These are phyloP conservation scores for Cutaneotrichosporon cavernicola DNA, from an alignment of 1,284 basidiomycete genomes.

Conservation along the genomic window DNA sequence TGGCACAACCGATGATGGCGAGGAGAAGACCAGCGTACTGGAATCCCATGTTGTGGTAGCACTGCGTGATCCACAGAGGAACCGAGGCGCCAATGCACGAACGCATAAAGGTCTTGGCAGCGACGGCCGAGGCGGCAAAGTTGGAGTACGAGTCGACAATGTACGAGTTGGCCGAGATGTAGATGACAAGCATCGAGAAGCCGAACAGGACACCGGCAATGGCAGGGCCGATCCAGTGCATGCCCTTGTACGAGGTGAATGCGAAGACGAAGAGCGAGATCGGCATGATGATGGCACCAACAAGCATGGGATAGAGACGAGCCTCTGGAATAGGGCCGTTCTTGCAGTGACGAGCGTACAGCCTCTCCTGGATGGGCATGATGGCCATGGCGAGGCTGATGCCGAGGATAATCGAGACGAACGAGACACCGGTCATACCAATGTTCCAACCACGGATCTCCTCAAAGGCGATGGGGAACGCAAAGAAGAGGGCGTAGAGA, in stretches of 20 bases:
- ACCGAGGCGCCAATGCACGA: constrained; percentile 53
- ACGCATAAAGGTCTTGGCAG: constrained; percentile 57
- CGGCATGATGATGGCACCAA: constrained; percentile 45
- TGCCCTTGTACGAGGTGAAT: constrained; percentile 39
- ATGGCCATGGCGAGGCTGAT: constrained; percentile 37
- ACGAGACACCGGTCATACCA: constrained; percentile 49
- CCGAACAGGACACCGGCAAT: constrained; percentile 40
- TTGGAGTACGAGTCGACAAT: constrained; percentile 42
- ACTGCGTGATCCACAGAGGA: constrained; percentile 37
- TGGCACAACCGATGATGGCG: constrained; percentile 36
- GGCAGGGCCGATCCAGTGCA: constrained; percentile 45
- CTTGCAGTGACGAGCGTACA: constrained; percentile 36
- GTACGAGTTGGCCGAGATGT: constrained; percentile 49
- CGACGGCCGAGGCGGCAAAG: constrained; percentile 51
- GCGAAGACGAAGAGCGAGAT: constrained; percentile 54
- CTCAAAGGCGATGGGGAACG: constrained; percentile 50
- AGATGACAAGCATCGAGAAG: constrained; percentile 46
- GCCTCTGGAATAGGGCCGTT: constrained; percentile 36
- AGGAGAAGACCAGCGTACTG: constrained; percentile 42
- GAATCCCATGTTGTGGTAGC: constrained; percentile 38
- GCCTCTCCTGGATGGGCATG: constrained; percentile 45
- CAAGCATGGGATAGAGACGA: constrained; percentile 43
- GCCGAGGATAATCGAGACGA: constrained; percentile 47
- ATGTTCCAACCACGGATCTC: constrained; percentile 49
- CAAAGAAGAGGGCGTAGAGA: constrained; percentile 50